Conservation (phyloP, 2,329 filamentous ascomycete genomes). For the Escovopsis sp. region DNA sequence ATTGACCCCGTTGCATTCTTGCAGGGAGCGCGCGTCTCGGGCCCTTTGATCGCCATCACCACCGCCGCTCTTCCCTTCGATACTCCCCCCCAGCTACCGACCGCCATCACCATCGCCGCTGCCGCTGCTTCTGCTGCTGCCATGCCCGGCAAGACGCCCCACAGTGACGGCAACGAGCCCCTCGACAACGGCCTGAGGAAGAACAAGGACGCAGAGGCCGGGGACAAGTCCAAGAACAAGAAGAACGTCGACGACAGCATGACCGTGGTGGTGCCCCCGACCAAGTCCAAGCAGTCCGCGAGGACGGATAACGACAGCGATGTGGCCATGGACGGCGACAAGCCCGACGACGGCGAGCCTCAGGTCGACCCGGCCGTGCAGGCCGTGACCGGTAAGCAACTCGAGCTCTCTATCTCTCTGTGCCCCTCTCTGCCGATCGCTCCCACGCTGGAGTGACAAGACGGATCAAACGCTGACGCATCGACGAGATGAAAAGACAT, state of each 20-base stretch:
- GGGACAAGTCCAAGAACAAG: conserved; percentile 51
- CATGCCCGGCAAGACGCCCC: conserved; percentile 62
- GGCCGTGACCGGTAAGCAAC: conserved; percentile 41
- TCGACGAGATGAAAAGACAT: conserved; percentile 50
- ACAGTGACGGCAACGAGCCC: conserved; percentile 56
- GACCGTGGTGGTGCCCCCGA: conserved; percentile 65
- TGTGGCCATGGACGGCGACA: conserved; percentile 51
- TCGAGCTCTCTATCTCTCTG: background rate
- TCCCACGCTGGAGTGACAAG: background rate
- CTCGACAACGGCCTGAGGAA: conserved; percentile 52
- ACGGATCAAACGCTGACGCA: background rate
- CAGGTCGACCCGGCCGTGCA: conserved; percentile 47
- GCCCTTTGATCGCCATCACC: too few species aligned
- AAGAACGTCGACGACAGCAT: conserved; percentile 65
- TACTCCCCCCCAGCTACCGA: too few species aligned
- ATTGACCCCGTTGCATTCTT: too few species aligned
- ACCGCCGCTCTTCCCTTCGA: too few species aligned
- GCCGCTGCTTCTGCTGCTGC: conserved; percentile 8
- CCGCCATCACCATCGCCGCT: too few species aligned
- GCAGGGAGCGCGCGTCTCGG: too few species aligned
- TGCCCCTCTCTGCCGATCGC: background rate
- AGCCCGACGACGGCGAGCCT: conserved; percentile 36
- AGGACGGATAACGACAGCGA: conserved; percentile 52
- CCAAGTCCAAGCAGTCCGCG: conserved; percentile 48
- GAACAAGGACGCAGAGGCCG: conserved; percentile 58